Conservation (phyloP, 2,329 filamentous ascomycete genomes). For the Parastagonospora nodorum region DNA sequence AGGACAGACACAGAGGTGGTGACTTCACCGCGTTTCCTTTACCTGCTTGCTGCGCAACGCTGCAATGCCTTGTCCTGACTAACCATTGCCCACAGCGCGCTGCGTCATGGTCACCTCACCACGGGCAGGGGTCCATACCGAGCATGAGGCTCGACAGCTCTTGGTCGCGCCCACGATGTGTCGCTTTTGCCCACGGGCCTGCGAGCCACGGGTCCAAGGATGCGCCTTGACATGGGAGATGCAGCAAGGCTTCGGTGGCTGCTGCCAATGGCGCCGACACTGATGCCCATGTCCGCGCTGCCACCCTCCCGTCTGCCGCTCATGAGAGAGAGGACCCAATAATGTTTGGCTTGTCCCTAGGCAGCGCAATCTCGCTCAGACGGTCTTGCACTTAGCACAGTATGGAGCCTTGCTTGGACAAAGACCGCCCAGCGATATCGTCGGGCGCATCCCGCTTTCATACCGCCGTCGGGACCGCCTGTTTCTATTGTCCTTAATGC, state of each 20-base stretch:
- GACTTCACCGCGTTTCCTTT: conserved; percentile 33
- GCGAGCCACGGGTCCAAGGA: conserved; percentile 9
- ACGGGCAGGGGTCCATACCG: conserved; percentile 5
- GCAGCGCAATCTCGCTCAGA: conserved; percentile 13
- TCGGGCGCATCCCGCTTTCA: conserved; percentile 22
- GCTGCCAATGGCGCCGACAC: neutral
- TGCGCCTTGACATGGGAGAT: conserved; percentile 1
- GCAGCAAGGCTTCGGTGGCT: conserved; percentile 4
- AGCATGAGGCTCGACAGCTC: neutral
- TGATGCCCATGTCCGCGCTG: neutral
- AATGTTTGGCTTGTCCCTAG: conserved; percentile 6
- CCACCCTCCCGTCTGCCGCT: conserved; percentile 2
- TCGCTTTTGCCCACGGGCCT: neutral
- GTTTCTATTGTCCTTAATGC: conserved; percentile 30
- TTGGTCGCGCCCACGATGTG: neutral
- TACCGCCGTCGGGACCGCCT: conserved; percentile 18
- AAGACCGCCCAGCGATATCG: conserved; percentile 1
- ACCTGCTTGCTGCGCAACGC: conserved; percentile 11
- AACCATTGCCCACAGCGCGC: conserved; percentile 5
- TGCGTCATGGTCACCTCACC: conserved; percentile 28
- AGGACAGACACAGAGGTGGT: conserved; percentile 26
- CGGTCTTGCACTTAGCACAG: neutral
- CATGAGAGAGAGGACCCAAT: neutral
- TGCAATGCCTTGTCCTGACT: conserved; percentile 3
- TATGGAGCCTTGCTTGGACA: neutral